These are phyloP conservation scores for Psidium guajava DNA, from an alignment of 345 rosid genomes.

Conservation along the genomic window DNA sequence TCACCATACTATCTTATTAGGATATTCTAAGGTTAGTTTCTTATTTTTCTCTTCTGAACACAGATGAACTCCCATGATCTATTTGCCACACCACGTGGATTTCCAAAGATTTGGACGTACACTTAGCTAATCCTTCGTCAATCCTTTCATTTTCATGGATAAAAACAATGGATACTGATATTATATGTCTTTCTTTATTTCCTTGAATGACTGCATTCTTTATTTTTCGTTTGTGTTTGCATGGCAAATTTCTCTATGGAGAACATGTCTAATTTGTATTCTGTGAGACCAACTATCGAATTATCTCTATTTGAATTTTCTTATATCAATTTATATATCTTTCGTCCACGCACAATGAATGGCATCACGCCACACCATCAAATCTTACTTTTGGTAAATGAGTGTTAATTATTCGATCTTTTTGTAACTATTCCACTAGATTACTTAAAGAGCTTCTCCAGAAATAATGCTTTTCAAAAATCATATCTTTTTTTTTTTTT, in stretches of 20 bases:
- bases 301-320: not conserved
- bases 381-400: not conserved
- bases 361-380: not conserved
- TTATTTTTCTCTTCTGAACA: not conserved
- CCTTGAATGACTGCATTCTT: not conserved
- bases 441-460: not conserved
- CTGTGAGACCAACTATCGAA: not conserved
- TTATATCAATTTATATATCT: not conserved
- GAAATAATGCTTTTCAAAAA: not conserved
- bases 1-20: not conserved
- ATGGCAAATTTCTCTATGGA: not conserved
- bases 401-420: not conserved
- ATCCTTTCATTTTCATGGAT: not conserved
- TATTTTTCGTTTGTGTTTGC: not conserved
- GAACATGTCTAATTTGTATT: rapidly evolving
- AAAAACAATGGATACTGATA: not conserved
- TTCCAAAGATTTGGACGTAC: not conserved
- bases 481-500: not conserved
- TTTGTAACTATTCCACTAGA: not conserved
- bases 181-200: not conserved
- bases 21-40: not conserved
- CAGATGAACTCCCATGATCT: not conserved
- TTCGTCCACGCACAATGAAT: not conserved
- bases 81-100: not conserved
- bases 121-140: not conserved